Percentiles rank a stretch among this genome's conserved stretches.
These are phyloP conservation scores for Fraxinus sp. DNA, from an alignment of 305 asterid species.

Conservation along the genomic window DNA sequence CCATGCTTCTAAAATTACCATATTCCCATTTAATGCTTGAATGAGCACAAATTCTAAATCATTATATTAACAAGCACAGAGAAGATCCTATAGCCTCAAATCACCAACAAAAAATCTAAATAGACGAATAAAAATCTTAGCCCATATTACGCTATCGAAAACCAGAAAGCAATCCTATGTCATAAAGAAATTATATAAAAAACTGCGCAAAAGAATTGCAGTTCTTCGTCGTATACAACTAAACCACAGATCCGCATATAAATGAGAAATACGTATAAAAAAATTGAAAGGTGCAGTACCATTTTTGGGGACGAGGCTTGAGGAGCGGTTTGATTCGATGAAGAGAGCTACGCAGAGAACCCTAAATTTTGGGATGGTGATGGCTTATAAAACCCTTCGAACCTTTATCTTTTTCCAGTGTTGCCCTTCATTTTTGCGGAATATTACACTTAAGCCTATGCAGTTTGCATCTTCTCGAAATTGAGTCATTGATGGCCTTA, in stretches of 20 bases:
- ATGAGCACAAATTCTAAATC: neutral
- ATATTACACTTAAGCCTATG: neutral
- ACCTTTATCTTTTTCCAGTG: neutral
- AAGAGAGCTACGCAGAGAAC: conserved; percentile 11
- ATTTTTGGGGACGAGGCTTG: conserved; percentile 17
- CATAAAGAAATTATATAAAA: neutral
- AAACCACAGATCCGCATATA: neutral
- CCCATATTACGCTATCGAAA: neutral
- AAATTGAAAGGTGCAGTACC: conserved; percentile 7
- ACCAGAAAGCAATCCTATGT: neutral
- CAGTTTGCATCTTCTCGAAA: neutral
- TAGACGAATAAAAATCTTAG: neutral
- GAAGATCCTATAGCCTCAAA: neutral
- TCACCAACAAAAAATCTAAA: neutral
- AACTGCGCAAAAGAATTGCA: neutral
- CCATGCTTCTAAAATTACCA: neutral
- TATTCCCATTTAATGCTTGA: neutral
- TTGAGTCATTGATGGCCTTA: neutral
- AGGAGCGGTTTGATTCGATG: neutral
- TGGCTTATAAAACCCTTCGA: conserved; percentile 13
- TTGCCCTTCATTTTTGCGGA: neutral
- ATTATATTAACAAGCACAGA: neutral
- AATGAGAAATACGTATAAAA: neutral
- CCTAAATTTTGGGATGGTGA: neutral
- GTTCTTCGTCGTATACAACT: neutral